phyloP scores from a whole-genome alignment of 139 green algal genomes.

The Parachlorella kessleri region DNA sequence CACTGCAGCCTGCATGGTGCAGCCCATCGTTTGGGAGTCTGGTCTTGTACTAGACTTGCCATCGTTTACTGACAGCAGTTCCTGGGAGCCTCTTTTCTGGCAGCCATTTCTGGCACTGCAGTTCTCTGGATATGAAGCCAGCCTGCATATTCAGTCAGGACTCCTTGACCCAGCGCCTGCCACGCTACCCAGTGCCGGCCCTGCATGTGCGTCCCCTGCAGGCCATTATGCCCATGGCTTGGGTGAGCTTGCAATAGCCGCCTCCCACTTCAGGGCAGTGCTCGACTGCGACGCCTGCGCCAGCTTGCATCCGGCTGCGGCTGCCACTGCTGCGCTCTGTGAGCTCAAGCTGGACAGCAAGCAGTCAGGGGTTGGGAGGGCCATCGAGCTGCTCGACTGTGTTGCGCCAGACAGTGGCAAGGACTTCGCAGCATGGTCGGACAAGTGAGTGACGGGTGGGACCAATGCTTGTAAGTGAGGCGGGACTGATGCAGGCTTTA shows the following conservation, averaged over 20 bases:
- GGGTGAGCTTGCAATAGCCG: slow-evolving; percentile 5
- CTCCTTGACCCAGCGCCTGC: not conserved
- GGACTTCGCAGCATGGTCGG: slow-evolving; percentile 5
- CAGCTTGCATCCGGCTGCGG: slow-evolving; percentile 13
- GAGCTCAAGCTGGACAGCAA: slow-evolving; percentile 17
- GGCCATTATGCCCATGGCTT: slow-evolving; percentile 32
- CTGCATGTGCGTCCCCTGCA: not conserved
- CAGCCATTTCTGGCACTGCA: not conserved
- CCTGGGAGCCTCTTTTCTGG: not conserved
- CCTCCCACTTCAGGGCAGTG: slow-evolving; percentile 12
- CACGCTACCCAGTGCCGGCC: not conserved
- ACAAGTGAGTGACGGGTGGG: too few species aligned
- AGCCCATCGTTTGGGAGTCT: not conserved
- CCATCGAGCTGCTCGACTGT: not conserved
- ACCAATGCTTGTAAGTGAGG: too few species aligned
- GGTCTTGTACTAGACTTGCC: not conserved
- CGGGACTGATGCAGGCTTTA: too few species aligned
- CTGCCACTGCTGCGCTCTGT: slow-evolving; percentile 21
- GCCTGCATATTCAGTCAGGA: not conserved
- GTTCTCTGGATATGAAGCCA: not conserved
- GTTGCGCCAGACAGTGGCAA: slow-evolving; percentile 1
- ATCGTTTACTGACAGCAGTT: not conserved
- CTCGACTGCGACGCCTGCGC: not conserved
- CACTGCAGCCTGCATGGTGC: too few species aligned
- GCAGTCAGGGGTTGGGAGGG: not conserved